Conservation (phyloP, 2,329 filamentous ascomycete species). For the Aspergillus ibericus region DNA sequence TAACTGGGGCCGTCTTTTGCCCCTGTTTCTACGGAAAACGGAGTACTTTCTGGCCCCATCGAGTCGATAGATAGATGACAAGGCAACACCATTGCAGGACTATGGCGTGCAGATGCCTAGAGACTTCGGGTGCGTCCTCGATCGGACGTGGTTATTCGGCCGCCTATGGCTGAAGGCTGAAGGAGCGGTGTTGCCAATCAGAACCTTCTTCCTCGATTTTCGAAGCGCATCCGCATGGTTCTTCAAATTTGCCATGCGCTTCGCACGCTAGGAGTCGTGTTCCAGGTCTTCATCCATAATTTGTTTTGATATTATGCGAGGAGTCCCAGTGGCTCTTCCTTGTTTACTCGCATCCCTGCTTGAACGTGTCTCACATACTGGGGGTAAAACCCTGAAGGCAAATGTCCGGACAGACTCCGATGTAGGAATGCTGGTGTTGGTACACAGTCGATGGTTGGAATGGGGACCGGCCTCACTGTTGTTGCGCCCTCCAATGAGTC, state of each 20-base stretch:
- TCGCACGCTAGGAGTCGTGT: background rate
- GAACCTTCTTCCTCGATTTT: background rate
- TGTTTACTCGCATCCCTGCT: conserved; percentile 8
- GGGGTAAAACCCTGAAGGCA: background rate
- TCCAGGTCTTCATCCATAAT: background rate
- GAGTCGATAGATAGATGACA: background rate
- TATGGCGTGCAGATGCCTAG: background rate
- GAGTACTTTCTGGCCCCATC: conserved; percentile 1
- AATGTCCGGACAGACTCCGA: conserved; percentile 4
- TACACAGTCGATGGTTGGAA: conserved; percentile 1
- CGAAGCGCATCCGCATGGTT: background rate
- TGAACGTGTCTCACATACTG: conserved; percentile 10
- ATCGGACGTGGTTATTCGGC: background rate
- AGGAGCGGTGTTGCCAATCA: conserved; percentile 2
- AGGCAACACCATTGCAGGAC: background rate
- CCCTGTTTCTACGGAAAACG: no score
- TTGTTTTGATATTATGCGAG: conserved; percentile 4
- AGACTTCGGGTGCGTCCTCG: background rate
- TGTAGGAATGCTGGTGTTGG: conserved; percentile 4
- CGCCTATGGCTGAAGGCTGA: background rate
- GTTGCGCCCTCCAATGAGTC: background rate
- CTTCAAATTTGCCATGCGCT: conserved; percentile 1
- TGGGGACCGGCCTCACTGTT: background rate
- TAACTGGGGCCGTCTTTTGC: background rate
- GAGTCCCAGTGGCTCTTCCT: conserved; percentile 1